Evolutionary conservation across 306 rosid species (phyloP), one percentile per base, ranked within the genome.

Genomic region (Cicer arietinum): DNA sequence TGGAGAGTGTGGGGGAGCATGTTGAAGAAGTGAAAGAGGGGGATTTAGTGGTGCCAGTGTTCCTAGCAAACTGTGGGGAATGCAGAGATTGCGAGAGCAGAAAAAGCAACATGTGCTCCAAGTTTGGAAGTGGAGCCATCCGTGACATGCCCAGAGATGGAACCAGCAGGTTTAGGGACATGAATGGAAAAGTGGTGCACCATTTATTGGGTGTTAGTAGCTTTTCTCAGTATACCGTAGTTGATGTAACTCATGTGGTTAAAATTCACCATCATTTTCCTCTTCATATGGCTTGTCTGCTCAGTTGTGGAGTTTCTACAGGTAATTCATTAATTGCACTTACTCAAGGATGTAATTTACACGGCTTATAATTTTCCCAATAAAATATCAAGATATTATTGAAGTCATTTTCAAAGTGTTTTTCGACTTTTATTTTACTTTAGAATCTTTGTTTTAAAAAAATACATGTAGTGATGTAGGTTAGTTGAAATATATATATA

Each of bases 181-280:
- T 75, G 45, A 86, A 83, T 2, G 94, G 96, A 6, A 78, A 86
- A 18, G 35, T 12, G 0, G 8, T 91, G 59, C 79, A 87, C 16
- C 90, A 89, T 71, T 81, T 81, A 6, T 16, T 89, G 0, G 0
- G 82, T 13, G 88, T 89, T 1, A 87, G 92, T 6, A 91, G 92
- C 76, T 91, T 91, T 79, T 66, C 90, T 2, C 82, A 89, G 69
- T 91, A 87, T 78, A 91, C 94, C 0, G 94, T 91, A 1, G 89
- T 87, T 0, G 94, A 91, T 73, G 75, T 84, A 6, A 30, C 84
- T 0, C 83, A 84, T 35, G 4, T 88, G 46, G 92, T 88, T 57
- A 89, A 84, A 67, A 54, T 91, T 62, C 65, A 8, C n/a, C 88
- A 82, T 1, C 1, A 77, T 0, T 2, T 90, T 69, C 89, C 92